Evolutionary conservation across 306 rosid genomes (phyloP), one percentile per base, ranked within the genome.

Genomic region (Castanopsis chinensis): DNA sequence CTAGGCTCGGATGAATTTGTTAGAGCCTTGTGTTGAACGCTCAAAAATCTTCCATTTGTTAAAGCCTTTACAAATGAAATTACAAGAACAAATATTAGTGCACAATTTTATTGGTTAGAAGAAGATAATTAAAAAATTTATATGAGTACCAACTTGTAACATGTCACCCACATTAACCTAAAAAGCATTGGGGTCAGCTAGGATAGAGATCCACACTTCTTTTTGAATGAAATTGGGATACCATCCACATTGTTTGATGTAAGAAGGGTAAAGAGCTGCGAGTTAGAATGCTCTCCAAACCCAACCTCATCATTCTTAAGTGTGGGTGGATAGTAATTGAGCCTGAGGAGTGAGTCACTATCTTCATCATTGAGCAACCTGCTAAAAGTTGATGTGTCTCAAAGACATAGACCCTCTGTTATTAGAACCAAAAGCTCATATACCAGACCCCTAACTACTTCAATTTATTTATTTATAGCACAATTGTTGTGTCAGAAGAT

Each of bases 211-310:
- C 97, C 98, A 93, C 4, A 85, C 75, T 4, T 91, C 92, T 54
- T 86, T 61, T 27, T 79, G 80, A 11, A 81, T 81, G 89, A 90
- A 55, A 91, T 91, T 77, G 91, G 97, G 70, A 93, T 95, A 77
- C 98, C 98, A 33, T 59, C 45, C 12, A 90, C 98, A 23, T 93
- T 92, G 85, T 93, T 91, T 82, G 98, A 93, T 91, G 89, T 73
- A 8, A 93, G 83, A 2, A 93, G 80, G 58, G 97, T 91, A 64
- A 91, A 19, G 80, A 91, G 89, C 87, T 91, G 95, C 81, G 98
- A 97, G 89, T 91, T 95, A 77, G 93, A 84, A 83, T 93, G 98
- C 85, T 84, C 98, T 13, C 97, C 93, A 63, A 93, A 87, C 2
- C 92, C 97, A 69, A 91, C 82, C 37, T 60, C 82, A 71, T 41